Conservation (phyloP, 768 basidiomycete genomes). For the Kwoniella sp. region DNA sequence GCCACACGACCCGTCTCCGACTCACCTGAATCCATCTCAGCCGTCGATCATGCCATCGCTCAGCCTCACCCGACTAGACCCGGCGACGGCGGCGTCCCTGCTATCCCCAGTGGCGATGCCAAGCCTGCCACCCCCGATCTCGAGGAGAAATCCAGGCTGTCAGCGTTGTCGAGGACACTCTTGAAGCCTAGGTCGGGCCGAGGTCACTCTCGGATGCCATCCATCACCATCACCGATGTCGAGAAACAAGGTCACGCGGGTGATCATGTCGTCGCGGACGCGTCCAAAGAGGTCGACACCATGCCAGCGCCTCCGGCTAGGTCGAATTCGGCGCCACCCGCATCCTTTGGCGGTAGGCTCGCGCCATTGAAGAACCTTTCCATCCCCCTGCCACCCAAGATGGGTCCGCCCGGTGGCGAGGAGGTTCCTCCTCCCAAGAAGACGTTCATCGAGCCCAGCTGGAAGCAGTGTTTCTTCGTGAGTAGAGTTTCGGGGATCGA, state of each 20-base stretch:
- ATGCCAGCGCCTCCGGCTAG: constrained; percentile 1
- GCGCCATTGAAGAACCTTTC: constrained; percentile 9
- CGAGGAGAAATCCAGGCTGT: constrained; percentile 1
- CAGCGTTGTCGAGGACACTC: constrained; percentile 11
- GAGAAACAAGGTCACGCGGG: no score
- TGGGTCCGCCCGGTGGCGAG: constrained; percentile 12
- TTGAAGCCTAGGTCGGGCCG: constrained; percentile 10
- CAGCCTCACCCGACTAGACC: not conserved
- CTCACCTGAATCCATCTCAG: constrained; percentile 5
- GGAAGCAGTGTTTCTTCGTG: constrained; percentile 22
- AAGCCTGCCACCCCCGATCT: not conserved
- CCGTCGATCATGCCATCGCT: constrained; percentile 5
- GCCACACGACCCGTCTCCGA: constrained; percentile 7
- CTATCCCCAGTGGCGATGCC: not conserved
- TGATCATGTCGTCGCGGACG: no score
- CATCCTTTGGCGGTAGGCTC: constrained; percentile 3
- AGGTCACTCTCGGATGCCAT: constrained; percentile 16
- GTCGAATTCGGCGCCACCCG: constrained; percentile 7
- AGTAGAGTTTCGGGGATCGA: not conserved
- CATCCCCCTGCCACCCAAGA: constrained; percentile 14
- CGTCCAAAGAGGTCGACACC: not conserved
- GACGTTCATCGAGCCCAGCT: constrained; percentile 15
- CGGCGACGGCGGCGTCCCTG: not conserved
- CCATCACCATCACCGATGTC: constrained; percentile 16
- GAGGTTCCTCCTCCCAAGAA: constrained; percentile 4